Base-by-base conservation (phyloP, 2,329 filamentous ascomycete species). In the Colletotrichum agaves region DNA sequence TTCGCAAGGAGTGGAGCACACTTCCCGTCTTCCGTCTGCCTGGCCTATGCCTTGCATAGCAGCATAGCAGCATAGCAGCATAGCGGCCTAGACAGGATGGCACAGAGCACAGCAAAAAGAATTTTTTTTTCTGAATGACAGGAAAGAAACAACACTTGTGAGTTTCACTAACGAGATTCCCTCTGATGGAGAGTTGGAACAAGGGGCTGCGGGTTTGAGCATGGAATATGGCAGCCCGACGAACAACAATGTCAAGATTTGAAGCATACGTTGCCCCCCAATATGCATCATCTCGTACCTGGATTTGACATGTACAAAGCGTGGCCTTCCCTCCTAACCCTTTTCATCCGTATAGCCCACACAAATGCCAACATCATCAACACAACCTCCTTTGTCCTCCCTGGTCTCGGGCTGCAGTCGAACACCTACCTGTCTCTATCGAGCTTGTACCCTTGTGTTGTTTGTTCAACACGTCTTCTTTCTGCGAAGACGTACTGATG, bases 1-100 rank as follows among this genome's bases (percentile, higher is more conserved):
- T 23, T 41, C 46, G 47, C 27, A 23, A 27, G 35, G 35, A 62
- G 67, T 59, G 63, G 63, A 67, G 59, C 41, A 21, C 13, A 21
- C 13, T 63, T 37, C 35, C 27, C 35, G 11, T 37, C 35, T 37
- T 44, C 39, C 56, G 49, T 55, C 44, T 52, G 50, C 59, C 63
- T 67, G 57, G 27, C 56, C 19, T 53, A 33, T 39, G 37, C 44
- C 61, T 43, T 63, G 41, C 33, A 41, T 23, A 13, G 50, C 31
- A 19, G 41, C 33, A 41, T 23, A 13, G 50, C 46, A 15, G 39
- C 44, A 52, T 17, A 37, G 31, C n/a, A n/a, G 41, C 33, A 41
- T 23, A 13, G 50, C 46, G 17, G 39, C 44, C 61, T 17, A 37
- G 31, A 33, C 23, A 5, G 46, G 17, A 46, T 59, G 31, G 44